These are phyloP conservation scores for Sarcodon sp. DNA, from an alignment of 768 basidiomycete genomes.

Conservation along the genomic window DNA sequence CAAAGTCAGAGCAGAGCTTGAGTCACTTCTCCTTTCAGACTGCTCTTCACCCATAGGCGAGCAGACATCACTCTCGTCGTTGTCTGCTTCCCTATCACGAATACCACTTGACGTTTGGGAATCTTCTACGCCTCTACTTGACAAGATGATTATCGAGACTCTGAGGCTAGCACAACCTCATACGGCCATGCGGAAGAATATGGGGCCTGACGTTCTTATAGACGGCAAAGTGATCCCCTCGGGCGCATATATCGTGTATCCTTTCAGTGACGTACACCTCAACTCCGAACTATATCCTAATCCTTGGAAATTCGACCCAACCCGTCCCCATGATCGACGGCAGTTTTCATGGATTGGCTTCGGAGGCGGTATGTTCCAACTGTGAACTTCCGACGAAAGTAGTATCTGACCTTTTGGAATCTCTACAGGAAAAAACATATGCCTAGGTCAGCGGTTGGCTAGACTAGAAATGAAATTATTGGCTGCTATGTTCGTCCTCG, in stretches of 20 bases:
- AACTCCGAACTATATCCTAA: constrained; percentile 60
- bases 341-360: constrained; percentile 61
- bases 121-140: constrained; percentile 51
- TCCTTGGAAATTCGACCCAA: constrained; percentile 70
- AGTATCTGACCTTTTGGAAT: background rate
- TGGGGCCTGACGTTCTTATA: constrained; percentile 60
- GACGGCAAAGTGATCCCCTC: constrained; percentile 58
- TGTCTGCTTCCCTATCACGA: constrained; percentile 38
- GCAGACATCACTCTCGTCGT: constrained; percentile 12
- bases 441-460: constrained; percentile 65
- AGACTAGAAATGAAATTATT: constrained; percentile 64
- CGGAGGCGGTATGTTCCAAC: constrained; percentile 55
- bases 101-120: constrained; percentile 67
- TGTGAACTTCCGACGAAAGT: constrained; percentile 3
- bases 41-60: constrained; percentile 6
- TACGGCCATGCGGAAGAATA: constrained; percentile 68
- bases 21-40: constrained; percentile 36
- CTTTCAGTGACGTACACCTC: constrained; percentile 71
- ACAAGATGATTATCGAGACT: constrained; percentile 65
- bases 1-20: constrained; percentile 49
- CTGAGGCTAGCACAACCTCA: constrained; percentile 71
- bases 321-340: constrained; percentile 26
- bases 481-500: constrained; percentile 52
- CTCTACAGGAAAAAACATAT: constrained; percentile 49
- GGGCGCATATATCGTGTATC: constrained; percentile 67